Evolutionary conservation across 1,284 basidiomycete genomes (phyloP).

Genomic region (Puccinia horiana): DNA sequence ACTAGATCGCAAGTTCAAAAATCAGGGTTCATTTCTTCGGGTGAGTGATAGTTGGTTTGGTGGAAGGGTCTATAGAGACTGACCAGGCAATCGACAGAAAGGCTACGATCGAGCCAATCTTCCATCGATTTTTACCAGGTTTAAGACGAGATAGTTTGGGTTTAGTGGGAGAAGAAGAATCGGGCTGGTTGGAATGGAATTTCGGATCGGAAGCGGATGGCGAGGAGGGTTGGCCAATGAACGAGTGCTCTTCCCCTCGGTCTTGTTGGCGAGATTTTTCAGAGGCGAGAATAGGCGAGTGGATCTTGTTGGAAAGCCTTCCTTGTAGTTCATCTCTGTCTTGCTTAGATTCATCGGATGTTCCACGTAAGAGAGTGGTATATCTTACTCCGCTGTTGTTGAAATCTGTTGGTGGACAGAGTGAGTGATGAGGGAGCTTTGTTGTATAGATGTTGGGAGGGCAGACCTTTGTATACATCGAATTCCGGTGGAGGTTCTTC

Average conservation of each 20-base stretch:
- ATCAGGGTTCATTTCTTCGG: not conserved
- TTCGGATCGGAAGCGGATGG: not conserved
- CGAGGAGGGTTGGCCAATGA: too few species aligned
- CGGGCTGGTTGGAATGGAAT: not conserved
- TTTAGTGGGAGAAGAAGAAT: not conserved
- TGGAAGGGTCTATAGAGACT: not conserved
- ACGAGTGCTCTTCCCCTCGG: not conserved
- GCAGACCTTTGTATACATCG: slow-evolving; percentile 44
- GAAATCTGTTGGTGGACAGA: slow-evolving; percentile 21
- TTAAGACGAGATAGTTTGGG: not conserved
- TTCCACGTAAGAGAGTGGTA: not conserved
- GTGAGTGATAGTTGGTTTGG: not conserved
- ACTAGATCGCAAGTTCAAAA: not conserved
- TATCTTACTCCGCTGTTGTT: slow-evolving; percentile 39
- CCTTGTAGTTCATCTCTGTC: not conserved
- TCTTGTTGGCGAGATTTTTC: not conserved
- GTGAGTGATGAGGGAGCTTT: not conserved
- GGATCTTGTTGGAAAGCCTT: not conserved
- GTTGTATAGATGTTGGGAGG: too few species aligned
- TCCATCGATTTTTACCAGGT: slow-evolving; percentile 23
- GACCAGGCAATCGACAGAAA: slow-evolving; percentile 27
- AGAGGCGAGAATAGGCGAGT: not conserved
- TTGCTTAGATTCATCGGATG: not conserved
- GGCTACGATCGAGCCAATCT: slow-evolving; percentile 23
- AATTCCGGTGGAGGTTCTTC: slow-evolving; percentile 10